Conservation (phyloP, 441 rosid genomes). For the Gossypium davidsonii region DNA sequence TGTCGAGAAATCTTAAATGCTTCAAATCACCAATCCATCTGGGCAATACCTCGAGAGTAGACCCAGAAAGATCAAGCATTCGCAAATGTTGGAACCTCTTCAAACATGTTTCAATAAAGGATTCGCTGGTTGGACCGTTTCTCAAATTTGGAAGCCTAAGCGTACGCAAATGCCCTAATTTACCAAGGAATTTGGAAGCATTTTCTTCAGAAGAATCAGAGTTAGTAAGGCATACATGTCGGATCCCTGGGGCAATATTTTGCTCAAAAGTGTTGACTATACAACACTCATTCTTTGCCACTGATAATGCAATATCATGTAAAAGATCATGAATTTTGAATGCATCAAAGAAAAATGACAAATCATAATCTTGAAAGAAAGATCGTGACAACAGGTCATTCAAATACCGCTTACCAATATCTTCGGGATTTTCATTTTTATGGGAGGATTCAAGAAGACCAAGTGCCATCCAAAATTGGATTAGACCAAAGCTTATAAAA, state of each 20-base stretch:
- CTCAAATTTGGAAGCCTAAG: background rate
- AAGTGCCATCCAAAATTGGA: background rate
- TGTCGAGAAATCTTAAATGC: conserved; percentile 17
- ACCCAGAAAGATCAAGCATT: conserved; percentile 9
- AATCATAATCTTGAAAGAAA: background rate
- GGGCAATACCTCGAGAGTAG: conserved; percentile 12
- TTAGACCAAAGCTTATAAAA: background rate
- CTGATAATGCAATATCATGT: background rate
- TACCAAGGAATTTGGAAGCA: background rate
- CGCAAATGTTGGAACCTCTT: background rate
- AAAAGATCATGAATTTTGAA: background rate
- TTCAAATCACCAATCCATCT: background rate
- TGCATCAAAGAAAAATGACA: too few relatives aligned
- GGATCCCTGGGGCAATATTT: background rate
- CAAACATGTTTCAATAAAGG: background rate
- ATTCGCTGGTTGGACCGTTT: background rate
- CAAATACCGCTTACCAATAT: background rate
- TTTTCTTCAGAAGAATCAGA: background rate
- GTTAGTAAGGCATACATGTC: background rate
- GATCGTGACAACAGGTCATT: background rate
- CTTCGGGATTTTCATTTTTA: background rate
- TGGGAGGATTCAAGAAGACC: background rate
- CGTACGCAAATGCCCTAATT: background rate
- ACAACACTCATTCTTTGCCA: background rate
- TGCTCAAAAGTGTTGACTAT: background rate